phyloP scores from a whole-genome alignment of 2,329 filamentous ascomycete genomes.

The Aspergillus persii region DNA sequence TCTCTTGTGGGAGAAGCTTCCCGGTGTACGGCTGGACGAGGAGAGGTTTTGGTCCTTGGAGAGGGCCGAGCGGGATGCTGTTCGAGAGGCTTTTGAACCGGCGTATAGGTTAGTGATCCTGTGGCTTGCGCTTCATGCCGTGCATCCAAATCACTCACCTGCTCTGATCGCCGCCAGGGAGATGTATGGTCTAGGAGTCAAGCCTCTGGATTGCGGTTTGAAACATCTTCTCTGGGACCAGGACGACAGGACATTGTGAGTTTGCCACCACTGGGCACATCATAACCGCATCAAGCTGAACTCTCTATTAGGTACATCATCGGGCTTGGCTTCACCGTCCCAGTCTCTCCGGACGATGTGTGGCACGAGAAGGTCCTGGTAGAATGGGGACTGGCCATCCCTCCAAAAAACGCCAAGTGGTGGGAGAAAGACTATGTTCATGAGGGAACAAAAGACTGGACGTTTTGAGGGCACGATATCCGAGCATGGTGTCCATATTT shows the following conservation, averaged over 20 bases:
- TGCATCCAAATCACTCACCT: background rate
- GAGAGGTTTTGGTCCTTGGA: background rate
- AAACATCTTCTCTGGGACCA: background rate
- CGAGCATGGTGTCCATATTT: too few species aligned
- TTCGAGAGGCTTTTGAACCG: background rate
- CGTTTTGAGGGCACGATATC: too few species aligned
- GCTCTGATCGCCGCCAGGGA: background rate
- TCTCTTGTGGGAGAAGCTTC: background rate
- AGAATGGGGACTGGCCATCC: too few species aligned
- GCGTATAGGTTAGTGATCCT: background rate
- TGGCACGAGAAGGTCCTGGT: too few species aligned
- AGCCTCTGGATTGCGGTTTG: background rate
- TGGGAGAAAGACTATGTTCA: too few species aligned
- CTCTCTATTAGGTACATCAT: too few species aligned
- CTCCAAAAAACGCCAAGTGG: too few species aligned
- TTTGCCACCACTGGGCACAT: background rate
- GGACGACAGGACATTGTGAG: background rate
- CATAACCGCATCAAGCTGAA: too few species aligned
- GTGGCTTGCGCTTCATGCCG: background rate
- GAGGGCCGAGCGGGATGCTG: background rate
- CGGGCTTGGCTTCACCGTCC: too few species aligned
- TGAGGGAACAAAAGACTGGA: too few species aligned
- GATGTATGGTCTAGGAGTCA: background rate
- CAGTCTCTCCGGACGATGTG: too few species aligned
- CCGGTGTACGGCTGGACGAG: background rate